A percentile compares a stretch with the other conserved stretches of the same genome.
phyloP scores from a whole-genome alignment of 495 filamentous ascomycete species.

The Lentithecium fluviatile region DNA sequence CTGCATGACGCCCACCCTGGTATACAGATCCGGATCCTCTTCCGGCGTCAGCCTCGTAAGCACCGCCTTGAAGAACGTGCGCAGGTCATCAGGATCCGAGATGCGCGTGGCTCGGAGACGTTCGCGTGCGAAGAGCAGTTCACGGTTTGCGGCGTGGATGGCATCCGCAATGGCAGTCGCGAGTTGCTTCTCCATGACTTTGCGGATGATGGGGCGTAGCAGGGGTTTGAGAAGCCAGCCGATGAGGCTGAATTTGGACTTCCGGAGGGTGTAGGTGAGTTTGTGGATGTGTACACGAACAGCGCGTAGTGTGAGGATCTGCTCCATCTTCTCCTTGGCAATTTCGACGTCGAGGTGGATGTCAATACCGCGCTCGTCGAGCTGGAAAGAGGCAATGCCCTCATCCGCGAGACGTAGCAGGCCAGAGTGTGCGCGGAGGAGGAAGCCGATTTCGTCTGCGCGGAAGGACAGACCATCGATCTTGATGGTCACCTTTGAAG shows the following conservation, averaged over 20 bases:
- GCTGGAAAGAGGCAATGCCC: slow-evolving; percentile 78
- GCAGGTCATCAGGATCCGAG: slow-evolving; percentile 72
- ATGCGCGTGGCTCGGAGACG: slow-evolving; percentile 81
- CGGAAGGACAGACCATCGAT: slow-evolving; percentile 76
- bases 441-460: slow-evolving; percentile 83
- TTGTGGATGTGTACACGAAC: slow-evolving; percentile 84
- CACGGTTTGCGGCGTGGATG: slow-evolving; percentile 73
- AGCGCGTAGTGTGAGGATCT: slow-evolving; percentile 72
- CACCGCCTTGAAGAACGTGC: slow-evolving; percentile 79
- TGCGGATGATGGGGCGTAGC: slow-evolving; percentile 74
- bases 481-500: slow-evolving; percentile 70
- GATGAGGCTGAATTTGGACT: slow-evolving; percentile 71
- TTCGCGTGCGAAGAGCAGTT: slow-evolving; percentile 82
- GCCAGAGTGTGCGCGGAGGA: slow-evolving; percentile 66
- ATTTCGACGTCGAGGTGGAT: slow-evolving; percentile 70
- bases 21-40: slow-evolving; percentile 71
- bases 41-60: slow-evolving; percentile 67
- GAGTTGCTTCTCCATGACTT: slow-evolving; percentile 74
- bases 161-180: slow-evolving; percentile 66
- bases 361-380: slow-evolving; percentile 85
- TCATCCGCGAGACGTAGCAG: slow-evolving; percentile 68
- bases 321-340: slow-evolving; percentile 67
- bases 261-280: slow-evolving; percentile 71
- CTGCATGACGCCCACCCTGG: slow-evolving; percentile 63
- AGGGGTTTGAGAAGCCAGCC: slow-evolving; percentile 85